Evolutionary conservation across 2,329 filamentous ascomycete species (phyloP), one percentile per base, ranked within the genome.

Genomic region (Paraconiothyrium sp.): DNA sequence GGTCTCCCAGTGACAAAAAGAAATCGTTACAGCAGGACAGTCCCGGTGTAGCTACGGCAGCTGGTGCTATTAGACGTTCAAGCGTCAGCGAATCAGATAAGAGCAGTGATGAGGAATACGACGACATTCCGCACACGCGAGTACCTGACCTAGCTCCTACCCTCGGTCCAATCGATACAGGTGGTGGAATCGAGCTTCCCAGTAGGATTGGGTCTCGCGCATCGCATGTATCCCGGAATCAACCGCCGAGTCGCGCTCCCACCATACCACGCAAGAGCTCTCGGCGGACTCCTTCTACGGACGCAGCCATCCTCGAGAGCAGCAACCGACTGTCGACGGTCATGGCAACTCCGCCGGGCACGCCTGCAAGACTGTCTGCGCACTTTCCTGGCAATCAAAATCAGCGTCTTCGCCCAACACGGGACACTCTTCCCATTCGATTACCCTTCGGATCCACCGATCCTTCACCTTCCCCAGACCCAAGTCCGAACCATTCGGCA

Each of bases 221-320:
- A 22, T 89, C 83, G 16, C 72, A 67, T n/a, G 55, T 63, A 1
- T 72, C 76, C 14, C 66, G 69, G 41, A 57, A 60, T 13, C 67
- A 64, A 2, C 56, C 64, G 8, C 69, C 68, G 30, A 70, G 62
- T 35, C 81, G 80, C 60, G 69, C 76, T 54, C 73, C 79, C 67
- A 82, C 65, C 54, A 79, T 93, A 35, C 91, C 92, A 2, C 85
- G 91, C 34, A 92, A 90, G 78, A 93, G 90, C 73, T 93, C 91
- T 0, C 89, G 72, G 46, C 66, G 77, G 1, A 72, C 73, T 5
- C 59, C 56, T 22, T 75, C 75, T 16, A 73, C 68, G 0, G 77
- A 78, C 6, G 62, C 63, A 7, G 70, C 73, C 4, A 59, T 72
- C 6, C 52, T 75, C 1, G 67, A 72, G 10, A 68, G 67, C 49